Evolutionary conservation across 176 grass and related monocot species (phyloP), one percentile per base, ranked within the genome.

Genomic region (Typha latifolia): DNA sequence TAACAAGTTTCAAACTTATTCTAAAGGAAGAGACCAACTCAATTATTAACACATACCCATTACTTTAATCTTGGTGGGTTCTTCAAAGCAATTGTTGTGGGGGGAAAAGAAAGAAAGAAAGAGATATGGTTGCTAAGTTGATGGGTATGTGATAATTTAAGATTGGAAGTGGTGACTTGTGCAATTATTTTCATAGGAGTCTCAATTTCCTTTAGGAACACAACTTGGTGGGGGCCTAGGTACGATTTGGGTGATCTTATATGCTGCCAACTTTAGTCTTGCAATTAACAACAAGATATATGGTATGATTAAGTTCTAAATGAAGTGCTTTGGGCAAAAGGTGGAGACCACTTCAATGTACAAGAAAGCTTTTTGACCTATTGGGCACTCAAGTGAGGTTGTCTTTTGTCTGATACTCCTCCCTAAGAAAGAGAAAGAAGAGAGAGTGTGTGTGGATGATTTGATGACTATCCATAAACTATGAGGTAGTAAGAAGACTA

Each of bases 161-260:
- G 80, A 88, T 84, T 82, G 77, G 74, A 66, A 86, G 87, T 91
- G 78, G 76, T 96, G 87, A 91, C 83, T 68, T 68, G 66, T 57
- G 66, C 53, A 79, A 79, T 84, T 85, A 89, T 78, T 48, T 69
- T 68, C 51, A 74, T 82, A 85, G 79, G 72, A 80, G 77, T 86
- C 61, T 62, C 59, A 67, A 67, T 88, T 96, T 78, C 49, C 78
- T 88, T 91, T 51, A 50, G 86, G 50, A 86, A 73, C 85, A 92
- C 85, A 86, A 82, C 78, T 96, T 97, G 55, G 78, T 23, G 75
- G 88, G 85, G 85, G 55, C 68, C 82, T 73, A 72, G 51, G 47
- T 77, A 32, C 48, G 93, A 97, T 97, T 82, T 48, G 85, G 74
- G 75, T 87, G 81, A 92, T 92, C 92, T 89, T 89, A 84, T 84